Evolutionary conservation across 1,284 basidiomycete genomes (phyloP), one percentile per base, ranked within the genome.

Genomic region (Agaricales sp.): DNA sequence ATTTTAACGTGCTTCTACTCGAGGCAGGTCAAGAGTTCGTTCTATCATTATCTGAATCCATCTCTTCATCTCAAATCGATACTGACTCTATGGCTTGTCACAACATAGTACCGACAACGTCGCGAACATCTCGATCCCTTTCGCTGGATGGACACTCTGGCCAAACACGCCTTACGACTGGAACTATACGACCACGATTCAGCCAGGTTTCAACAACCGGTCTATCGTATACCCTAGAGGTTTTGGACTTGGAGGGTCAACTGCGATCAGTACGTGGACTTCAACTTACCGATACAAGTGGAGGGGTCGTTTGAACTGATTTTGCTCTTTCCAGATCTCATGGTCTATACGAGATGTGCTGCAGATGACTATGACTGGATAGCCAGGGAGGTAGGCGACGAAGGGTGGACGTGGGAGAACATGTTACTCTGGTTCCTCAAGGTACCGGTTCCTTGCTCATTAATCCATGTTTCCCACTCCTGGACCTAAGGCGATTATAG

Each of bases 111-210:
- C 39, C 4, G 39, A 4, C 16, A 16, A 41, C 16, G 39, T 41
- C 6, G 8, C 8, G 8, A 41, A 20, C 16, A 18, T 41, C 39
- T 41, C 39, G 19, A 41, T 41, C 19, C 39, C 39, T 8, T 41
- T 41, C 16, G 8, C 19, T 6, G 16, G 8, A 20, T 4, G 6
- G 8, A 41, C 39, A 11, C 8, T 16, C 8, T 41, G 8, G 8
- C 39, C 39, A n/a, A 41, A 41, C 16, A 41, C 39, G 8, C 39
- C 39, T 4, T 41, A 11, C 46, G 61, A 62, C 48, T 67, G 61
- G 67, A 63, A 68, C 47, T 63, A 55, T 51, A 62, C 62, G 3
- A 61, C 59, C 3, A 50, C 53, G 1, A 55, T 60, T 1, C 63
- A 65, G 49, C 21, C 54, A 2, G 61, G 58, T 14, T 50, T 67